Base-by-base conservation (phyloP, 2,329 filamentous ascomycete genomes). In the Eutypella sp. region DNA sequence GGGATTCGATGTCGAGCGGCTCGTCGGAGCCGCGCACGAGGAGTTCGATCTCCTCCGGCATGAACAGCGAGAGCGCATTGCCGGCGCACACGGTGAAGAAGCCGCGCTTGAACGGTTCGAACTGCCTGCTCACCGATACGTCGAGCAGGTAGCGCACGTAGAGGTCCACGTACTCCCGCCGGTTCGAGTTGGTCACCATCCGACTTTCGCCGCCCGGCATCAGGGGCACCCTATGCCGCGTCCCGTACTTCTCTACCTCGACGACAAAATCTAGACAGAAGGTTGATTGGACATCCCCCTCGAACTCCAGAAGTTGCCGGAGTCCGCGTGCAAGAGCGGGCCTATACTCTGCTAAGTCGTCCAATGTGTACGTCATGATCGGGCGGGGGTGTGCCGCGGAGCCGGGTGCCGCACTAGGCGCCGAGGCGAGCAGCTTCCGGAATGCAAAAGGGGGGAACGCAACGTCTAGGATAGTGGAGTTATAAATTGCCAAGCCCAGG, bases 41-140 rank as follows among this genome's bases (percentile, higher is more conserved):
- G 3, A 95, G 77, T 63, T 96, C 91, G 50, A 96, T 95, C 64
- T 96, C 91, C 62, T 96, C 90, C 0, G 91, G 86, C 15, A 88
- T 81, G 65, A 96, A 96, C 2, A 96, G 76, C 1, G 85, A 89
- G 29, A 96, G 73, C 1, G 91, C 90, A 61, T 93, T 95, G 29
- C 90, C 89, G 29, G 86, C 87, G 61, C 89, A 95, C 23, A 96
- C 89, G 0, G 87, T 95, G 64, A 89, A 96, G 67, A 96, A 96
- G 1, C 91, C 91, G 45, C 90, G 81, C 62, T 93, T 93, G 74
- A 96, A 96, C 1, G 91, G 90, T 61, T 95, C 89, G 53, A 95
- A 96, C 60, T 96, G 90, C 34, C 88, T 79, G 33, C 79, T 72
- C 1, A 96, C 86, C 1, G 87, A 79, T 6, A 76, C 82, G 57